A percentile compares a stretch with the other conserved stretches of the same genome.
These are phyloP conservation scores for Kodamaea arcana DNA, from an alignment of 1,139 yeast species.

Conservation along the genomic window DNA sequence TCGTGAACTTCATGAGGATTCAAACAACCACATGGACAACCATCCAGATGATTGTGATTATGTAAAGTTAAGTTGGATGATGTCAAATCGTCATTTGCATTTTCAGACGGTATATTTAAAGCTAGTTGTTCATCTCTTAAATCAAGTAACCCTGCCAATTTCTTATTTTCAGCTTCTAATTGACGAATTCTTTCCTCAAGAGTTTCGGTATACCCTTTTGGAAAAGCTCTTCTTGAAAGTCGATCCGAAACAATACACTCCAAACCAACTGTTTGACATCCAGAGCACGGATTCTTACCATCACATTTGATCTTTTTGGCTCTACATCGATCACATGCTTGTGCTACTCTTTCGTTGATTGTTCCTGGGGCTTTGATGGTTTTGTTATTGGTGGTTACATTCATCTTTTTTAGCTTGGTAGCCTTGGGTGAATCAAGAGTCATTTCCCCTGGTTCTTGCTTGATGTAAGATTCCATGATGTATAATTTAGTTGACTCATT, in stretches of 20 bases:
- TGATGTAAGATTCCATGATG: not conserved
- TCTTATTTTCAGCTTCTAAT: constrained; percentile 41
- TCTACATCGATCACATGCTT: constrained; percentile 84
- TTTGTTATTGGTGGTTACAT: constrained; percentile 28
- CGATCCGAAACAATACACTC: constrained; percentile 46
- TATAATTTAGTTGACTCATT: not conserved
- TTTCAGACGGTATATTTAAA: not conserved
- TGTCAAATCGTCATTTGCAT: constrained; percentile 4
- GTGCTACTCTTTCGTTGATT: constrained; percentile 59
- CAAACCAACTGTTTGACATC: constrained; percentile 41
- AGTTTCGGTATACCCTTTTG: constrained; percentile 36
- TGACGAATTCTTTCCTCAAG: constrained; percentile 45
- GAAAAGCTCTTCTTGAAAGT: constrained; percentile 32
- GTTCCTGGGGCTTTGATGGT: constrained; percentile 65
- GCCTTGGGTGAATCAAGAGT: not conserved
- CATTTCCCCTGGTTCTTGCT: not conserved
- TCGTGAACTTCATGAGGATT: constrained; percentile 13
- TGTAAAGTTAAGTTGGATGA: constrained; percentile 9
- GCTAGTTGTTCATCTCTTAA: constrained; percentile 58
- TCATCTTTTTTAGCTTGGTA: constrained; percentile 1
- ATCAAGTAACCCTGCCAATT: constrained; percentile 46
- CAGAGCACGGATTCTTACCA: constrained; percentile 54
- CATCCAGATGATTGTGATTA: constrained; percentile 36
- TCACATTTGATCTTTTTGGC: constrained; percentile 76
- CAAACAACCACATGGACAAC: constrained; percentile 55